Conservation (phyloP, 2,329 filamentous ascomycete genomes). For the Arthrobotrys sinensis region DNA sequence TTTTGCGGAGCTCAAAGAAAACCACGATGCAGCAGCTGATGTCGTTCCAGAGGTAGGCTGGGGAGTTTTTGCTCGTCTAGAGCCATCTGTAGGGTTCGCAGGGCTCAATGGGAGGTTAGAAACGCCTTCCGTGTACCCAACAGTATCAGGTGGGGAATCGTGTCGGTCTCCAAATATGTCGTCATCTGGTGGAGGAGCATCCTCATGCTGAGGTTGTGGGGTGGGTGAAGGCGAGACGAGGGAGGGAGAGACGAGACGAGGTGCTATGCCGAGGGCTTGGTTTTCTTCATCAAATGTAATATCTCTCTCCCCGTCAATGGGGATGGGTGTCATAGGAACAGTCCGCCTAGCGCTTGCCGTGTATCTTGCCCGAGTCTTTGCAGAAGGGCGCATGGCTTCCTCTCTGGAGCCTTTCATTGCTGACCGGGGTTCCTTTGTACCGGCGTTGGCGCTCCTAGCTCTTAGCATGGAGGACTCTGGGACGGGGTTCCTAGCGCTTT, state of each 20-base stretch:
- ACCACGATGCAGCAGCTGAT: neutral
- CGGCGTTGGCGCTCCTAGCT: constrained; percentile 45
- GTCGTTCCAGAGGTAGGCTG: neutral
- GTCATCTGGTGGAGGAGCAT: neutral
- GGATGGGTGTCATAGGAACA: constrained; percentile 37
- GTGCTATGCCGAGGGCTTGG: constrained; percentile 44
- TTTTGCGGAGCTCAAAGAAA: constrained; percentile 25
- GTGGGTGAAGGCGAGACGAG: constrained; percentile 38
- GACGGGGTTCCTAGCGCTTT: constrained; percentile 45
- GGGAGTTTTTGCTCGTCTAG: neutral
- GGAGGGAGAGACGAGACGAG: constrained; percentile 37
- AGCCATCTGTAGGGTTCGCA: neutral
- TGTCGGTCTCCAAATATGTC: constrained; percentile 27
- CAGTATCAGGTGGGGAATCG: constrained; percentile 43
- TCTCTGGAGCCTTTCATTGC: constrained; percentile 57
- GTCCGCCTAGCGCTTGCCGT: constrained; percentile 29
- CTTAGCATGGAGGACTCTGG: constrained; percentile 52
- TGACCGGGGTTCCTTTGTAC: constrained; percentile 48
- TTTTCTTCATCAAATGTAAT: constrained; percentile 58
- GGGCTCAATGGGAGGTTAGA: constrained; percentile 12
- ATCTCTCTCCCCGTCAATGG: constrained; percentile 42
- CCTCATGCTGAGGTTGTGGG: constrained; percentile 23
- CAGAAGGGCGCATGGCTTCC: constrained; percentile 52
- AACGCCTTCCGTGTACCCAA: constrained; percentile 28
- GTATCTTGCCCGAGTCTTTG: constrained; percentile 53